These are phyloP conservation scores for Ceratocystis ficicola DNA, from an alignment of 2,329 filamentous ascomycete species.

Conservation along the genomic window DNA sequence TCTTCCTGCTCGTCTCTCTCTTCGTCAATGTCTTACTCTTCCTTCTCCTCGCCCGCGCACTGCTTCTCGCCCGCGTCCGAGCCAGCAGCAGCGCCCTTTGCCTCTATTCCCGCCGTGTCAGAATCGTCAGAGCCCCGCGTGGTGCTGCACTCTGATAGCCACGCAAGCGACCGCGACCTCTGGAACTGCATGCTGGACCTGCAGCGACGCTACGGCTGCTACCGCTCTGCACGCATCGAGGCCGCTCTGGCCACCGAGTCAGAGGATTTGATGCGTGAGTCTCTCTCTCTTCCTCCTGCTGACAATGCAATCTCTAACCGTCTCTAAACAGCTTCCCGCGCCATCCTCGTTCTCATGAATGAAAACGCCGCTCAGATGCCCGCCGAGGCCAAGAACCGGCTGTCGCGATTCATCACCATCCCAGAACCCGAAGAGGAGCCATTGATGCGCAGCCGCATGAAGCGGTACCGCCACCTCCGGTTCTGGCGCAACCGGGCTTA, in stretches of 20 bases:
- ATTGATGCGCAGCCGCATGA: constrained; percentile 14
- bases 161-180: constrained; percentile 26
- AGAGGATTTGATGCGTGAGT: constrained; percentile 37
- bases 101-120: not conserved
- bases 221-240: constrained; percentile 39
- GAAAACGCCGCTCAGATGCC: constrained; percentile 25
- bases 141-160: not conserved
- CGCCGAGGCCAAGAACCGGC: constrained; percentile 24
- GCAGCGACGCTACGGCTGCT: constrained; percentile 38
- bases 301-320: not conserved
- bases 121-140: not conserved
- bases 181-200: constrained; percentile 41
- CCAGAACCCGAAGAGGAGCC: constrained; percentile 21
- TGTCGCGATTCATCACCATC: constrained; percentile 23
- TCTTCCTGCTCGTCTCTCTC: constrained; percentile 13
- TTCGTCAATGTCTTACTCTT: constrained; percentile 10
- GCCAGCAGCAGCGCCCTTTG: not conserved
- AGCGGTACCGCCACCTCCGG: constrained; percentile 24
- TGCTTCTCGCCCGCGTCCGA: not conserved
- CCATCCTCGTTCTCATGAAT: constrained; percentile 26
- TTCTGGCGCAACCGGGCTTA: constrained; percentile 24
- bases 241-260: constrained; percentile 34
- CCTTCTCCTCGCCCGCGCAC: constrained; percentile 9
- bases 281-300: not conserved
- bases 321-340: constrained; percentile 23